Base-by-base conservation (phyloP, 2,329 filamentous ascomycete genomes). In the Dactylella cylindrospora region DNA sequence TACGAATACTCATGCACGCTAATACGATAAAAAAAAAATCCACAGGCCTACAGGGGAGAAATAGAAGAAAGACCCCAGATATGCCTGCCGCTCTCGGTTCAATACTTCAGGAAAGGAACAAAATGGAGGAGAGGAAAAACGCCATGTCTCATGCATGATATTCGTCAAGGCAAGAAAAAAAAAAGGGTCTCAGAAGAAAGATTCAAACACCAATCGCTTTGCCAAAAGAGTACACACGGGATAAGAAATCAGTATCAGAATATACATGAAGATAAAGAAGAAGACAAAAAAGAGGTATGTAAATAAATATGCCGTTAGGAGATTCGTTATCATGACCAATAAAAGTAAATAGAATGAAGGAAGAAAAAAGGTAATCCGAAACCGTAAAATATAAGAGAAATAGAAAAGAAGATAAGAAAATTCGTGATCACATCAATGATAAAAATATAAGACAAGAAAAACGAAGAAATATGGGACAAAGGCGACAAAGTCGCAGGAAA, bases 1-100 rank as follows among this genome's bases (percentile, higher is more conserved):
- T n/a, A n/a, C 54, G 57, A 49, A 62, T 51, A 38, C 47, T 41
- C 44, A 35, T 50, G 43, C 57, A 53, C 49, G 57, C 57, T 62
- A 35, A 41, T 45, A 28, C 38, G n/a, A n/a, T 38, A 28, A 45
- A 31, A 39, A 29, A 51, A n/a, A n/a, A n/a, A n/a, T n/a, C n/a
- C n/a, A n/a, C n/a, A n/a, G n/a, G n/a, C n/a, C n/a, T n/a, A n/a
- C n/a, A n/a, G n/a, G n/a, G n/a, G n/a, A n/a, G n/a, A n/a, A n/a
- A n/a, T n/a, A n/a, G n/a, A n/a, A n/a, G n/a, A n/a, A n/a, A n/a
- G n/a, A n/a, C n/a, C n/a, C n/a, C n/a, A n/a, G n/a, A n/a, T n/a
- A n/a, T n/a, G n/a, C n/a, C n/a, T n/a, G n/a, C n/a, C n/a, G n/a
- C n/a, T n/a, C n/a, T n/a, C n/a, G n/a, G n/a, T n/a, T n/a, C n/a